phyloP scores from a whole-genome alignment of 2,329 filamentous ascomycete genomes.

The Venturiaceae sp. region DNA sequence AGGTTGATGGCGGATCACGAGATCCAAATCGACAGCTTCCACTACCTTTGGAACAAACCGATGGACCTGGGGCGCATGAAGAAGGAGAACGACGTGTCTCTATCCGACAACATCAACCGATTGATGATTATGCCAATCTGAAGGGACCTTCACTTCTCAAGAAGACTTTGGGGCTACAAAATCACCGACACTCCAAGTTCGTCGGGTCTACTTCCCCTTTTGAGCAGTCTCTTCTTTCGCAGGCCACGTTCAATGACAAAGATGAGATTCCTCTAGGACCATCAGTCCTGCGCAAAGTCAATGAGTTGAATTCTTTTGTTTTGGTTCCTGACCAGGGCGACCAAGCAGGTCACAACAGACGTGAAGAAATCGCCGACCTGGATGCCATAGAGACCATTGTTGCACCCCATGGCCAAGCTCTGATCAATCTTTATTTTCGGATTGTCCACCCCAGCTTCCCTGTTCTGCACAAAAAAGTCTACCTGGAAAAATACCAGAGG shows the following conservation, averaged over 20 bases:
- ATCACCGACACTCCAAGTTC: constrained; percentile 19
- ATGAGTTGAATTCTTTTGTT: constrained; percentile 15
- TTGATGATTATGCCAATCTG: constrained; percentile 22
- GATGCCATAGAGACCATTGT: constrained; percentile 64
- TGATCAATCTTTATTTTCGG: constrained; percentile 67
- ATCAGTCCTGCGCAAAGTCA: constrained; percentile 17
- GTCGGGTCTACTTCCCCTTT: constrained; percentile 21
- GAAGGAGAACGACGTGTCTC: not conserved
- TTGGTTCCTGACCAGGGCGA: constrained; percentile 17
- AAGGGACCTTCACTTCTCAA: constrained; percentile 24
- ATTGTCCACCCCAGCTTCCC: constrained; percentile 51
- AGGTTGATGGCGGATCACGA: not conserved
- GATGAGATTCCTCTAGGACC: constrained; percentile 9
- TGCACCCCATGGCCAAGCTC: constrained; percentile 56
- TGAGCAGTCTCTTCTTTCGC: constrained; percentile 18
- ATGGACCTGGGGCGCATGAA: not conserved
- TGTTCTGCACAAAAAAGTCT: constrained; percentile 51
- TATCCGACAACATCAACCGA: constrained; percentile 17
- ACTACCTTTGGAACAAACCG: constrained; percentile 10
- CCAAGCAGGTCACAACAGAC: constrained; percentile 18
- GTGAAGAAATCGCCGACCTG: constrained; percentile 36
- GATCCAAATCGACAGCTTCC: constrained; percentile 5
- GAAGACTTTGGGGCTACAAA: constrained; percentile 23
- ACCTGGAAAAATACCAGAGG: constrained; percentile 50
- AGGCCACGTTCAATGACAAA: constrained; percentile 11